Evolutionary conservation across 2,329 filamentous ascomycete genomes (phyloP).

Genomic region (Phyllosticta citriasiana): DNA sequence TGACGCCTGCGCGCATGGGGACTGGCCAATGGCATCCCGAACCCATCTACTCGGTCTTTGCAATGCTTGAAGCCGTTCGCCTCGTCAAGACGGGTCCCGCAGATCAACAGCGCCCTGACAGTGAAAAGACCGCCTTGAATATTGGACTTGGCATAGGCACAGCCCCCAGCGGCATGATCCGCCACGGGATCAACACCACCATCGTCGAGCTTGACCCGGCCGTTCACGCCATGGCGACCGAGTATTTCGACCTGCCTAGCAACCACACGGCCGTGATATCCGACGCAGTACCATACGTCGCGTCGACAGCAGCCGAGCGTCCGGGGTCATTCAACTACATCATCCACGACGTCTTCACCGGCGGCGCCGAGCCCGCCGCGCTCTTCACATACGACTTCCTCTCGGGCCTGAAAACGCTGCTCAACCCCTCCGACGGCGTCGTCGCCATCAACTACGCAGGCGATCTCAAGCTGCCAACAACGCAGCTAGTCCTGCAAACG

Average conservation of each 20-base stretch:
- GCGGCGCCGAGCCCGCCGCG: constrained; percentile 78
- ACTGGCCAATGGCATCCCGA: constrained; percentile 53
- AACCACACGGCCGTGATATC: constrained; percentile 73
- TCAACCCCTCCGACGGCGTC: constrained; percentile 62
- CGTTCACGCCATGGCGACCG: constrained; percentile 70
- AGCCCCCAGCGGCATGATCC: constrained; percentile 73
- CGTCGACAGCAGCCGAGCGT: constrained; percentile 37
- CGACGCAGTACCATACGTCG: constrained; percentile 66
- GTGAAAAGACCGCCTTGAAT: constrained; percentile 68
- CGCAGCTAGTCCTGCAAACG: constrained; percentile 70
- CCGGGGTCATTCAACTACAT: constrained; percentile 70
- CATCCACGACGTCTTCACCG: constrained; percentile 95
- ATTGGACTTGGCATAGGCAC: constrained; percentile 92
- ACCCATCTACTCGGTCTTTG: constrained; percentile 92
- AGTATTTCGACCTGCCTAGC: constrained; percentile 70
- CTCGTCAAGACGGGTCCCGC: constrained; percentile 51
- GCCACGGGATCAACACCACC: constrained; percentile 83
- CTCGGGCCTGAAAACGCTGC: constrained; percentile 54
- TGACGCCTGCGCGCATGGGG: constrained; percentile 34
- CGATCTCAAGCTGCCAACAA: constrained; percentile 67
- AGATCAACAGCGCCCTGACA: constrained; percentile 39
- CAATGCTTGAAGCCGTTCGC: constrained; percentile 85
- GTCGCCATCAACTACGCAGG: constrained; percentile 93
- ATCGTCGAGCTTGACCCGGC: constrained; percentile 90
- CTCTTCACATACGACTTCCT: constrained; percentile 87